These are phyloP conservation scores for Zygosaccharomyces rouxii DNA, from an alignment of 805 yeast genomes.

Conservation along the genomic window DNA sequence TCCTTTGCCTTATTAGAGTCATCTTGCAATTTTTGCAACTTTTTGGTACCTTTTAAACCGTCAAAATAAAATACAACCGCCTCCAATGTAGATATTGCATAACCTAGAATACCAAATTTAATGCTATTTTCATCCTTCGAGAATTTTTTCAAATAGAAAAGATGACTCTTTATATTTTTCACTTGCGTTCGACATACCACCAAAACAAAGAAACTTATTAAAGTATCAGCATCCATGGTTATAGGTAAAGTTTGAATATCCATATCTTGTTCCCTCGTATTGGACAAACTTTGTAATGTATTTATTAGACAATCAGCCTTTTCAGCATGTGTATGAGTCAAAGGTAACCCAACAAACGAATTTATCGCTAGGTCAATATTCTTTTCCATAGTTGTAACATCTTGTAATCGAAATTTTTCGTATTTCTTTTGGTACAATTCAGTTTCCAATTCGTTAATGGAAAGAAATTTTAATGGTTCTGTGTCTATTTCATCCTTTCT, in stretches of 20 bases:
- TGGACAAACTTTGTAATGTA: conserved; percentile 51
- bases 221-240: conserved; percentile 72
- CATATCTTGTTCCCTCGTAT: conserved; percentile 11
- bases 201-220: conserved; percentile 66
- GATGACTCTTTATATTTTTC: conserved; percentile 54
- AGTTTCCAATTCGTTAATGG: conserved; percentile 44
- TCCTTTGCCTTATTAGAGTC: conserved; percentile 1
- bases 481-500: conserved; percentile 21
- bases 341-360: conserved; percentile 45
- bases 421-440: conserved; percentile 38
- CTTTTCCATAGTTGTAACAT: conserved; percentile 37
- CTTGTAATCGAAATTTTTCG: conserved; percentile 27
- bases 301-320: conserved; percentile 48
- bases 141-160: conserved; percentile 62
- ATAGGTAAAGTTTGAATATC: conserved; percentile 20
- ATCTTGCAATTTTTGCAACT: not conserved
- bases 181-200: conserved; percentile 64
- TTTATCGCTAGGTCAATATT: conserved; percentile 48
- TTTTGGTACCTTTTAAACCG: conserved; percentile 10
- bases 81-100: conserved; percentile 77
- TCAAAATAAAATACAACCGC: conserved; percentile 70
- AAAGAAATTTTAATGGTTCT: conserved; percentile 31
- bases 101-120: conserved; percentile 62
- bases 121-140: conserved; percentile 40
- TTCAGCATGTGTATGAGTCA: conserved; percentile 43